Evolutionary conservation across 306 rosid species (phyloP), one percentile per base, ranked within the genome.

Genomic region (Quercus bicolor): DNA sequence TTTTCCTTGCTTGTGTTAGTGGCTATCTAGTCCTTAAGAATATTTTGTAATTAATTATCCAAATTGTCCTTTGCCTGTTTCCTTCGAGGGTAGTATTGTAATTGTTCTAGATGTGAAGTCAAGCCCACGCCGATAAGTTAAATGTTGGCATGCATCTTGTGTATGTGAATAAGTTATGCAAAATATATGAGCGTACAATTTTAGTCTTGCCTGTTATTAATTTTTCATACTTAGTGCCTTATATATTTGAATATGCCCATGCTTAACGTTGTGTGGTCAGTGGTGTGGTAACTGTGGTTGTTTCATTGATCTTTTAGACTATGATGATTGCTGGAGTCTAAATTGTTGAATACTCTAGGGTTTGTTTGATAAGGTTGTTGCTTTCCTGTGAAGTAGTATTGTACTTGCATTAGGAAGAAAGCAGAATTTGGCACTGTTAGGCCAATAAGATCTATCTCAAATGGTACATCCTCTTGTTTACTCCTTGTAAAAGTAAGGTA

Each of bases 21-120:
- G 57, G 66, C 62, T 62, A 77, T 78, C 15, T 74, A 40, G 66
- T 56, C 26, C 59, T 77, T 43, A 24, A 54, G 20, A 14, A 45
- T 31, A 45, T 66, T 66, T 29, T 7, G 71, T 13, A 33, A 66
- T 66, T 31, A 19, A 43, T 65, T 65, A 16, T 65, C 71, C 45
- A 16, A 18, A 16, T 16, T 66, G 5, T 68, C 72, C 37, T 68
- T 68, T 68, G 37, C 52, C 9, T 19, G 26, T 68, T 34, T 33
- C 20, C 72, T 15, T 62, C 0, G 5, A 62, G 16, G 3, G 14
- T 26, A 62, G 4, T 62, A 62, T 28, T 62, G 69, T 15, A 12
- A 62, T 62, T 62, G 40, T 28, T 5, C 69, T 2, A 28, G n/a
- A 62, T 62, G 20, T 62, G 43, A 62, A 68, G 51, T 66, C 52